A percentile compares a stretch with the other conserved stretches of the same genome.
Evolutionary conservation across 2,329 filamentous ascomycete species (phyloP).

Genomic region (Beauveria brongniartii): DNA sequence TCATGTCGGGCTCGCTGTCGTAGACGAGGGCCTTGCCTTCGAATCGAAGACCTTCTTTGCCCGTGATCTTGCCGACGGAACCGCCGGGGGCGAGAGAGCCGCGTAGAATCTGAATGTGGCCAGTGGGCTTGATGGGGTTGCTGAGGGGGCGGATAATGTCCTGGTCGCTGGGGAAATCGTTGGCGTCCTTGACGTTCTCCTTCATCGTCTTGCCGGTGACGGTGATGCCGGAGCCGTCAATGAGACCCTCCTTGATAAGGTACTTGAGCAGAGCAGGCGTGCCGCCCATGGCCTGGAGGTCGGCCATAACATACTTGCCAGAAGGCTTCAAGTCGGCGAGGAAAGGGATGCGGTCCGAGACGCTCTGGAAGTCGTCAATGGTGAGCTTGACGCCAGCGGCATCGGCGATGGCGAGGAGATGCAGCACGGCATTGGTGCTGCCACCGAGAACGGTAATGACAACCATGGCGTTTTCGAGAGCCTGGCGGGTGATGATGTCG

Average conservation of each 20-base stretch:
- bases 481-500: conserved; percentile 71
- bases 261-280: conserved; percentile 83
- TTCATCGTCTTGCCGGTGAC: conserved; percentile 86
- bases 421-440: conserved; percentile 78
- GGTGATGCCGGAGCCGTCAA: conserved; percentile 73
- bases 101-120: conserved; percentile 80
- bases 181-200: conserved; percentile 71
- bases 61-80: conserved; percentile 92
- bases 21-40: conserved; percentile 76
- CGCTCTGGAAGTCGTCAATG: conserved; percentile 78
- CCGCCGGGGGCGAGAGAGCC: conserved; percentile 86
- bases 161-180: conserved; percentile 67
- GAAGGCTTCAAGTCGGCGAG: conserved; percentile 78
- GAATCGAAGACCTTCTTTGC: conserved; percentile 83
- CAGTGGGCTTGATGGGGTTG: conserved; percentile 67
- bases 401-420: conserved; percentile 77
- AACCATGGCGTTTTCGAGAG: conserved; percentile 81
- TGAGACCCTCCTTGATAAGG: conserved; percentile 71
- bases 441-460: conserved; percentile 76
- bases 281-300: conserved; percentile 77
- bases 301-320: conserved; percentile 80
- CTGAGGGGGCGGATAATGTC: conserved; percentile 76
- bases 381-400: conserved; percentile 73
- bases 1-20: conserved; percentile 76
- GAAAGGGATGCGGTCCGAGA: conserved; percentile 72